Percentiles rank a stretch among this genome's conserved stretches.
Evolutionary conservation across 768 basidiomycete genomes (phyloP).

Genomic region (Suillus decipiens): DNA sequence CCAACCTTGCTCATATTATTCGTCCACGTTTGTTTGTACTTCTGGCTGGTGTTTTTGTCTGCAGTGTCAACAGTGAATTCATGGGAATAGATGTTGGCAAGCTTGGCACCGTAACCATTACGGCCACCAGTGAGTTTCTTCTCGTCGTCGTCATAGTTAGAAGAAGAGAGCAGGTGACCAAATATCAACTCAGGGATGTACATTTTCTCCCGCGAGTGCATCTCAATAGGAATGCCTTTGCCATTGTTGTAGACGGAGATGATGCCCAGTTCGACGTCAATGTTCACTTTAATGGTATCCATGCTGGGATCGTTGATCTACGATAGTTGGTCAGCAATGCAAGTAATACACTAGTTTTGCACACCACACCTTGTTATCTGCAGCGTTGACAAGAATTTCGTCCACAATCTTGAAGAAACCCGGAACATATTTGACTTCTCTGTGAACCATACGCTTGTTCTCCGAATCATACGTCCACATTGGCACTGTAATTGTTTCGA

Average conservation of each 20-base stretch:
- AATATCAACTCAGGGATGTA: slow-evolving; percentile 98
- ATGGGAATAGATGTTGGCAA: slow-evolving; percentile 96
- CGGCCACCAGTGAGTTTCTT: slow-evolving; percentile 98
- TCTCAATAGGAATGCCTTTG: slow-evolving; percentile 93
- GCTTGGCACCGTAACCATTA: slow-evolving; percentile 97
- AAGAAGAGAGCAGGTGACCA: slow-evolving; percentile 89
- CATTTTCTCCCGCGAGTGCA: slow-evolving; percentile 89
- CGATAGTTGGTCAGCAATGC: neutral
- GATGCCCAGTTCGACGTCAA: slow-evolving; percentile 78
- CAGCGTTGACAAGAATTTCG: slow-evolving; percentile 98
- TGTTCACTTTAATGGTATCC: slow-evolving; percentile 87
- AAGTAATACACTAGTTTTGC: slow-evolving; percentile 17
- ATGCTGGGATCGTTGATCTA: slow-evolving; percentile 92
- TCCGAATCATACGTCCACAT: slow-evolving; percentile 96
- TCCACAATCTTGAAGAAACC: slow-evolving; percentile 99
- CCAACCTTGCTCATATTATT: slow-evolving; percentile 91
- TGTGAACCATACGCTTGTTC: slow-evolving; percentile 78
- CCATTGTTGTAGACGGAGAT: slow-evolving; percentile 98
- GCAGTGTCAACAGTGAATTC: slow-evolving; percentile 97
- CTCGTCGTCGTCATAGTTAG: slow-evolving; percentile 98
- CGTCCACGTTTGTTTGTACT: slow-evolving; percentile 94
- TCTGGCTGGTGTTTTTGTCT: slow-evolving; percentile 80
- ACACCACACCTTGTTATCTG: slow-evolving; percentile 87
- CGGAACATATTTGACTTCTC: slow-evolving; percentile 89
- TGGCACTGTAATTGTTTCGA: slow-evolving; percentile 79